Evolutionary conservation across 257 asterid genomes (phyloP), one percentile per base, ranked within the genome.

Genomic region (Solanum etuberosum): DNA sequence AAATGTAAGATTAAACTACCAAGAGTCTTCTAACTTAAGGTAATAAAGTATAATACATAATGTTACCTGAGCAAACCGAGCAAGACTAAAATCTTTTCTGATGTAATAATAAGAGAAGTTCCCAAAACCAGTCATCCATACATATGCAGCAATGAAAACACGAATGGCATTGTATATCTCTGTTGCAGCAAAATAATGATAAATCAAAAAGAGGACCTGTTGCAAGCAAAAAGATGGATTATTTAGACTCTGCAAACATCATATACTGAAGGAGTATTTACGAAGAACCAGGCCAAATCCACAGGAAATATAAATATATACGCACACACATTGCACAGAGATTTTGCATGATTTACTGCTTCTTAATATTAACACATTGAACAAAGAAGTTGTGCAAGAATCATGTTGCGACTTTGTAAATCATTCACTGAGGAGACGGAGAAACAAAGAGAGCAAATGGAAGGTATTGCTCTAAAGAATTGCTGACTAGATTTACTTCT

Each of bases 111-210:
- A 97, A 80, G 99, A 97, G 94, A 97, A 97, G 92, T 97, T 97
- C 73, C 99, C 99, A 81, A 97, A 97, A 83, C 99, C 99, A 83
- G 99, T 97, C 99, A 95, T 95, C 99, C 99, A 95, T 57, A 97
- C 99, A 92, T 97, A 97, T 83, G 99, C 99, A 92, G 99, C 99
- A 89, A 97, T 97, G 84, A 95, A 97, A 88, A 97, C 88, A 86
- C 99, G 99, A 90, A 96, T 94, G 23, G 99, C 99, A 86, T 97
- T 97, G 92, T 97, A 96, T 65, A 97, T 95, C 92, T 97, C 99
- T 86, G 94, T 83, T 88, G 99, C 99, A 89, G 99, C 99, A 92
- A 97, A 97, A 91, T 97, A 97, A 91, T 97, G 99, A 91, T 97
- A 97, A 98, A 97, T 92, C 90, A 97, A 88, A 92, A 97, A 97